Conservation (phyloP, 2,329 filamentous ascomycete genomes). For the Pyricularia grisea region DNA sequence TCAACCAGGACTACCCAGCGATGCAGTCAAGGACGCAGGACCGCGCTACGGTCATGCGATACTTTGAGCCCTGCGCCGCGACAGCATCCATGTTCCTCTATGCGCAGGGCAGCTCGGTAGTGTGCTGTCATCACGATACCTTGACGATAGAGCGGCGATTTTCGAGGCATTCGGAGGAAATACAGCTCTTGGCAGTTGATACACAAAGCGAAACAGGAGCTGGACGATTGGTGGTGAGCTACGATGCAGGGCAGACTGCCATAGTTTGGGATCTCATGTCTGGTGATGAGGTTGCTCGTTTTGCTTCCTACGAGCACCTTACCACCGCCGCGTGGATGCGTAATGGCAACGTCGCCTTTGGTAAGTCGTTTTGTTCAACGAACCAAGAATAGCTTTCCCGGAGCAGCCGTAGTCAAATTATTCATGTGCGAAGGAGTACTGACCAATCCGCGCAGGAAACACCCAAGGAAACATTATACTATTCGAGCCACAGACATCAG, state of each 20-base stretch:
- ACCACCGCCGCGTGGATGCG: conserved; percentile 88
- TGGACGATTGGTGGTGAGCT: conserved; percentile 83
- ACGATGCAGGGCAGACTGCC: conserved; percentile 81
- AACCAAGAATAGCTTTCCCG: background rate
- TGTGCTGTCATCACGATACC: conserved; percentile 89
- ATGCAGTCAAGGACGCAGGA: conserved; percentile 30
- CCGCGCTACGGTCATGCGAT: conserved; percentile 32
- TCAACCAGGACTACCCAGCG: conserved; percentile 37
- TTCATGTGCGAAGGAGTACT: background rate
- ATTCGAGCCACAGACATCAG: conserved; percentile 87
- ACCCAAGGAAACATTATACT: conserved; percentile 86
- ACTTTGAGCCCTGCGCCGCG: conserved; percentile 81
- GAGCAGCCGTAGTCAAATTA: background rate
- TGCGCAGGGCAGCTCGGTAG: conserved; percentile 69
- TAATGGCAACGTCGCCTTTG: conserved; percentile 94
- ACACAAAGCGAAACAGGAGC: conserved; percentile 81
- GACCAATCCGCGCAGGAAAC: conserved; percentile 53
- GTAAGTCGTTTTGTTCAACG: conserved; percentile 42
- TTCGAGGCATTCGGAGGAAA: conserved; percentile 71
- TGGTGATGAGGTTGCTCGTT: conserved; percentile 83
- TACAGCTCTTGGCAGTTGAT: conserved; percentile 79
- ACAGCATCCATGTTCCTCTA: conserved; percentile 89
- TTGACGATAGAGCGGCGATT: conserved; percentile 83
- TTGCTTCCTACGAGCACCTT: conserved; percentile 82
- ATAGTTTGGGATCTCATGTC: conserved; percentile 97